Conservation (phyloP, 2,329 filamentous ascomycete species). For the Aaosphaeria pasadenensis region DNA sequence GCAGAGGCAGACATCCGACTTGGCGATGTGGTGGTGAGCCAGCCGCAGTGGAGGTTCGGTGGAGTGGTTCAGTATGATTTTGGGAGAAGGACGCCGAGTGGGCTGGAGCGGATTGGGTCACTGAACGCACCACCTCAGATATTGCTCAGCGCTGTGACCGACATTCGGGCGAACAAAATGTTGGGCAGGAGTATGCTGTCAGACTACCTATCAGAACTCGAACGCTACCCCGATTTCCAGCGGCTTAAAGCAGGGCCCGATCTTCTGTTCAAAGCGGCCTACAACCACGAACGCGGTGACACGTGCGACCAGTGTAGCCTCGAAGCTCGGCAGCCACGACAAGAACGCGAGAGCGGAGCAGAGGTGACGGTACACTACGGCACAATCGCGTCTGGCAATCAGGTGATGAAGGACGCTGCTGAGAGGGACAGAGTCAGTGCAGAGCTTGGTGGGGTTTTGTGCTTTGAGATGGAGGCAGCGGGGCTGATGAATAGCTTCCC, state of each 20-base stretch:
- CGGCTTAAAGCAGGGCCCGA: not conserved
- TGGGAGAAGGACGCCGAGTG: not conserved
- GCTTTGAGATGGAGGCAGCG: conserved; percentile 4
- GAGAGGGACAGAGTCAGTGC: not conserved
- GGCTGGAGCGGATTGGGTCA: not conserved
- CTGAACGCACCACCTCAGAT: not conserved
- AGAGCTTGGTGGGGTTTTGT: not conserved
- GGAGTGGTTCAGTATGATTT: not conserved
- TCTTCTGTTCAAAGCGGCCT: conserved; percentile 1
- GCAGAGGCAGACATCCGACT: not conserved
- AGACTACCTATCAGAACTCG: not conserved
- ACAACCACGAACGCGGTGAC: not conserved
- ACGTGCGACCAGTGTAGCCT: not conserved
- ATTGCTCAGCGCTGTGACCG: not conserved
- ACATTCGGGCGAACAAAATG: not conserved
- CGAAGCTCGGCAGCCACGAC: not conserved
- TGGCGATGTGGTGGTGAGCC: conserved; percentile 1
- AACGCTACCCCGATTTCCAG: not conserved
- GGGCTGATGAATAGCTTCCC: not conserved
- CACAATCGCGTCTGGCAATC: conserved; percentile 1
- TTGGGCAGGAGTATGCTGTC: not conserved
- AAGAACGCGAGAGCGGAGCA: not conserved
- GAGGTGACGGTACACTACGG: not conserved
- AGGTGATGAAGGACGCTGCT: conserved; percentile 1
- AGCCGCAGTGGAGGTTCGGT: not conserved